Conservation (phyloP, 768 basidiomycete genomes). For the Cystobasidium ongulense region DNA sequence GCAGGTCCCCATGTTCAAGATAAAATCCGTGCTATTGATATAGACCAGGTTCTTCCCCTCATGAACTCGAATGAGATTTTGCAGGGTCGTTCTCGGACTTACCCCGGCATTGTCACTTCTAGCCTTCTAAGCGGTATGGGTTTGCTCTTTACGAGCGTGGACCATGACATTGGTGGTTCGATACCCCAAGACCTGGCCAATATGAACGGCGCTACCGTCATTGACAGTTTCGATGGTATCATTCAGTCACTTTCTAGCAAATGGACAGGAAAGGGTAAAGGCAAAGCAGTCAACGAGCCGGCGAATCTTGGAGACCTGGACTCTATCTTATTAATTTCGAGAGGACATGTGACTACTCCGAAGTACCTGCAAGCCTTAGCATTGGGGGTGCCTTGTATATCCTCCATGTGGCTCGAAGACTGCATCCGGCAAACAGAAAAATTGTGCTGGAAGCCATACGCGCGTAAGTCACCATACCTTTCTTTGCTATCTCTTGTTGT, state of each 20-base stretch:
- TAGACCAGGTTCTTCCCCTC: not conserved
- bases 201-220: not conserved
- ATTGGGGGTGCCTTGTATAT: not conserved
- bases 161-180: not conserved
- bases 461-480: not conserved
- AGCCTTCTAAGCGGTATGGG: not conserved
- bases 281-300: not conserved
- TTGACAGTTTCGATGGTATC: not conserved
- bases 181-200: not conserved
- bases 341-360: not conserved
- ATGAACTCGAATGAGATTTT: not conserved
- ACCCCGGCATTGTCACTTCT: not conserved
- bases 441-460: not conserved
- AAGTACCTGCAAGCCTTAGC: not conserved
- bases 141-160: not conserved
- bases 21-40: not conserved
- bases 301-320: not conserved
- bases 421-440: not conserved
- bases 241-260: not conserved
- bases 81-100: not conserved
- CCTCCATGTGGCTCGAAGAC: not conserved
- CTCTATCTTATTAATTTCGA: not conserved
- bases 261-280: not conserved
- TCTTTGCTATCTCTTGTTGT: not conserved
- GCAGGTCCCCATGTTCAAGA: not conserved